phyloP scores from a whole-genome alignment of 2,329 filamentous ascomycete genomes.

The Penicillium sp. region DNA sequence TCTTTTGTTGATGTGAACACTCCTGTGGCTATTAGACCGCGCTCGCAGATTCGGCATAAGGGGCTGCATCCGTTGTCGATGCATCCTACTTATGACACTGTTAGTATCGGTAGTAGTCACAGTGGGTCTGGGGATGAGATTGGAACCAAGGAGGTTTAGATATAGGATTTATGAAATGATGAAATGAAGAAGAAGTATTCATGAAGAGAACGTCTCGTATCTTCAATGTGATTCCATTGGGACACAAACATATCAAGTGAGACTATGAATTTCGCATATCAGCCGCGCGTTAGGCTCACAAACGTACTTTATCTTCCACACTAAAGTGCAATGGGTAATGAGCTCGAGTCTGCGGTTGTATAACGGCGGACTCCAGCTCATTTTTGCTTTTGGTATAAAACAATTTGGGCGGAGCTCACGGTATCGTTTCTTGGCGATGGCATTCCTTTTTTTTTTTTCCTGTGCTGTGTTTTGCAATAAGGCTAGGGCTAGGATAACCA shows the following conservation, averaged over 20 bases:
- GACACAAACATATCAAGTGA: too few species aligned
- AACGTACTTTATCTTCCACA: not conserved
- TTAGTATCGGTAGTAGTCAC: conserved; percentile 12
- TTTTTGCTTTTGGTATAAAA: not conserved
- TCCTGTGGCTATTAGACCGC: conserved; percentile 3
- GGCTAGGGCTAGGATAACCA: too few species aligned
- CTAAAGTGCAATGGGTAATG: not conserved
- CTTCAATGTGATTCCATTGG: not conserved
- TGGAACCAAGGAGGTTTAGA: not conserved
- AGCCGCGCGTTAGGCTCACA: not conserved
- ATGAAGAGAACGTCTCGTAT: not conserved
- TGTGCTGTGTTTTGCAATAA: too few species aligned
- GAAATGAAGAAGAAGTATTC: not conserved
- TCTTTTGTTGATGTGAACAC: not conserved
- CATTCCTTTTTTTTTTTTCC: too few species aligned
- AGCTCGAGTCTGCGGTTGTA: not conserved
- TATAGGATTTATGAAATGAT: not conserved
- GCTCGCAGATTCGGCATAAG: conserved; percentile 16
- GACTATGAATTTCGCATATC: too few species aligned
- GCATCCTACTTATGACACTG: conserved; percentile 17
- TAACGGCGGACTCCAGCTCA: not conserved
- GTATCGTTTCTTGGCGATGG: not conserved
- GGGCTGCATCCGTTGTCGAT: conserved; percentile 24
- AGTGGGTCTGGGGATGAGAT: conserved; percentile 4
- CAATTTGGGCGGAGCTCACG: not conserved